A percentile compares a stretch with the other conserved stretches of the same genome.
Evolutionary conservation across 2,329 filamentous ascomycete species (phyloP).

Genomic region (Nectriaceae sp.): DNA sequence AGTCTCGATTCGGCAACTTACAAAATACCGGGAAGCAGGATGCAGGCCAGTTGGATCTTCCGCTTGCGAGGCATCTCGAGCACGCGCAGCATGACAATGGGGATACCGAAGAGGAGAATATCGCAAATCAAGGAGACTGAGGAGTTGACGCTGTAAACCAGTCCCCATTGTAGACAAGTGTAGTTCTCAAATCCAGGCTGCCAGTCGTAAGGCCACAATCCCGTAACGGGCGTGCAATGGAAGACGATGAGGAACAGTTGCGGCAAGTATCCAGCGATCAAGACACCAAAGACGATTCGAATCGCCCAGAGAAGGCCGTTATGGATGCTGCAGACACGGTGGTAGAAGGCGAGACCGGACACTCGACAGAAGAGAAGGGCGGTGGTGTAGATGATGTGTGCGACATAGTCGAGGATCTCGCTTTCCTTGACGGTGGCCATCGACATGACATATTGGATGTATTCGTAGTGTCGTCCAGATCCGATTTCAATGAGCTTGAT

Average conservation of each 20-base stretch:
- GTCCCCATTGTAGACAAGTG: constrained; percentile 49
- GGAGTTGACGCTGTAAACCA: constrained; percentile 54
- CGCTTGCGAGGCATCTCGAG: constrained; percentile 44
- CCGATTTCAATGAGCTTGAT: constrained; percentile 49
- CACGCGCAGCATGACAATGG: constrained; percentile 47
- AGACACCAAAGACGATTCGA: constrained; percentile 34
- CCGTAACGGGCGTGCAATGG: constrained; percentile 53
- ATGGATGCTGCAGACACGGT: constrained; percentile 44
- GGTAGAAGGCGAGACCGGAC: constrained; percentile 54
- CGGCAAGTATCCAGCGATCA: constrained; percentile 46
- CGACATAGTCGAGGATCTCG: constrained; percentile 50
- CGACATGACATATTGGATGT: constrained; percentile 48
- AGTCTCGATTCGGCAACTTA: too few relatives aligned
- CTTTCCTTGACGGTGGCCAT: constrained; percentile 42
- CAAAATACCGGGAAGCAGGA: constrained; percentile 52
- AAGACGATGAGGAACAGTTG: constrained; percentile 53
- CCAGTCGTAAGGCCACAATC: constrained; percentile 53
- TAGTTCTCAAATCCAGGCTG: constrained; percentile 43
- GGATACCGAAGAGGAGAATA: constrained; percentile 51
- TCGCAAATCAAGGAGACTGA: constrained; percentile 51
- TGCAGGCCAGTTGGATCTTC: constrained; percentile 49
- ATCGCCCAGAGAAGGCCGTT: constrained; percentile 38
- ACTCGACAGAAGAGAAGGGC: constrained; percentile 51
- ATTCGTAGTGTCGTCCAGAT: constrained; percentile 48
- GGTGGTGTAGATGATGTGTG: constrained; percentile 54